These are phyloP conservation scores for Hymenoscyphus repandus DNA, from an alignment of 2,329 filamentous ascomycete species.

Conservation along the genomic window DNA sequence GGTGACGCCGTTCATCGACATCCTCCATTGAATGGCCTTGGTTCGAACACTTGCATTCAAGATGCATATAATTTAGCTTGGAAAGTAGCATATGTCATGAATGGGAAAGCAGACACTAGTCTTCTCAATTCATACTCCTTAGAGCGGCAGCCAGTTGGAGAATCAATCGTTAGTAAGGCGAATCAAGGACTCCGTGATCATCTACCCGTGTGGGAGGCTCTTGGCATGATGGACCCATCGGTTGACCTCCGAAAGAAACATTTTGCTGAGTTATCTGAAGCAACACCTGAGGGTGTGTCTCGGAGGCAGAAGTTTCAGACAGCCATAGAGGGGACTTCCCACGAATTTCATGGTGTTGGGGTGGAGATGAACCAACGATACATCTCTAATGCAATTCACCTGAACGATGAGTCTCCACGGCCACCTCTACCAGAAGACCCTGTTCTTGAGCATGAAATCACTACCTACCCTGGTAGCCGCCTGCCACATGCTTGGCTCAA, in stretches of 20 bases:
- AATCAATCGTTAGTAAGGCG: slow-evolving; percentile 44
- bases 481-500: slow-evolving; percentile 62
- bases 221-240: slow-evolving; percentile 39
- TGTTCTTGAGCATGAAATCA: slow-evolving; percentile 39
- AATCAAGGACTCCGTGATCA: slow-evolving; percentile 54
- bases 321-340: slow-evolving; percentile 38
- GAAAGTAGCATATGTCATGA: slow-evolving; percentile 46
- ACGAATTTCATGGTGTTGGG: slow-evolving; percentile 51
- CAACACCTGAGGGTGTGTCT: slow-evolving; percentile 33
- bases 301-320: slow-evolving; percentile 36
- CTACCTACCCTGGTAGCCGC: slow-evolving; percentile 53
- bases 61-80: slow-evolving; percentile 52
- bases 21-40: slow-evolving; percentile 51
- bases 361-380: slow-evolving; percentile 57
- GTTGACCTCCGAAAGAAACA: slow-evolving; percentile 35
- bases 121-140: slow-evolving; percentile 40
- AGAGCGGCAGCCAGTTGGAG: slow-evolving; percentile 47
- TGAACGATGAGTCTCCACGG: slow-evolving; percentile 36
- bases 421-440: slow-evolving; percentile 34
- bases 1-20: slow-evolving; percentile 55
- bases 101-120: slow-evolving; percentile 33
- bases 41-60: slow-evolving; percentile 54
- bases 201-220: slow-evolving; percentile 38
- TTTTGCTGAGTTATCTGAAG: slow-evolving; percentile 38
- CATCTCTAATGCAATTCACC: slow-evolving; percentile 39